phyloP scores from a whole-genome alignment of 805 yeast species.

The Tetrapisispora nanseiensis region DNA sequence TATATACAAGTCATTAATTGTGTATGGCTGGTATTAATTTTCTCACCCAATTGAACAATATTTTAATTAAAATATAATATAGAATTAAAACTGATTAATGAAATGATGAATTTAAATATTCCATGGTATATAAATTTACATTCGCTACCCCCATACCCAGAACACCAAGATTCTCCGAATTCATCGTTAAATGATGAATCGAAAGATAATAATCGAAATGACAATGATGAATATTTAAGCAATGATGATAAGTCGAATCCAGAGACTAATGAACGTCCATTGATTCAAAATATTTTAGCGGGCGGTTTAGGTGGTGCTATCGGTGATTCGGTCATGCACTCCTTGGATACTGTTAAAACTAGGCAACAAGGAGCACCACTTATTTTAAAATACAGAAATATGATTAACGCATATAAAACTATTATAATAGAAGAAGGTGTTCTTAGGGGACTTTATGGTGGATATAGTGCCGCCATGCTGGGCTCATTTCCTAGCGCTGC shows the following conservation, averaged over 20 bases:
- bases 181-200: neutral
- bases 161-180: neutral
- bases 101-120: neutral
- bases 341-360: constrained; percentile 92
- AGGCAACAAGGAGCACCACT: constrained; percentile 91
- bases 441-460: constrained; percentile 77
- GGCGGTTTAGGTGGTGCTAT: constrained; percentile 66
- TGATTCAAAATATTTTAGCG: constrained; percentile 30
- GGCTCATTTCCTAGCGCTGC: constrained; percentile 94
- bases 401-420: constrained; percentile 65
- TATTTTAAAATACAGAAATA: constrained; percentile 52
- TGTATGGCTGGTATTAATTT: no score
- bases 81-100: neutral
- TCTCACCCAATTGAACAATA: no score
- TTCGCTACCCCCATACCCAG: constrained; percentile 1
- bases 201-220: neutral
- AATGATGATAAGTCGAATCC: neutral
- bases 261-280: constrained; percentile 2
- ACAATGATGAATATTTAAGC: neutral
- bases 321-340: constrained; percentile 93
- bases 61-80: neutral
- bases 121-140: neutral
- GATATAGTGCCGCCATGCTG: constrained; percentile 81
- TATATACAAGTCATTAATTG: no score
- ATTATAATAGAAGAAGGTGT: constrained; percentile 82